Evolutionary conservation across 2,329 filamentous ascomycete genomes (phyloP), one percentile per base, ranked within the genome.

Genomic region (Camptophora hylomeconis): DNA sequence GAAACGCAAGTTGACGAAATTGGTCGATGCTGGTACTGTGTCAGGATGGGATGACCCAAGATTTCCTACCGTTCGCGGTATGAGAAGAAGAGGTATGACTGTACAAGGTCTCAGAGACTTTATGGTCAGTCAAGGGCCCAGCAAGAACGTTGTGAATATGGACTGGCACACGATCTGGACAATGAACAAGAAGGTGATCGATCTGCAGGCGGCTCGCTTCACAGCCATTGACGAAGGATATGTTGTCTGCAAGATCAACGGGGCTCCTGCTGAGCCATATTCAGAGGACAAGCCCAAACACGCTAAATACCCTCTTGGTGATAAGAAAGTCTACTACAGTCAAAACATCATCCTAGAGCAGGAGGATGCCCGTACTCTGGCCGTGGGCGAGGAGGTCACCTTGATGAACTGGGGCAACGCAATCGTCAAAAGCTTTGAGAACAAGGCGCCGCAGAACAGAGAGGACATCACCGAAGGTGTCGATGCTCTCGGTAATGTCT

Each of bases 181-280:
- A 16, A 54, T 56, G 27, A 87, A 87, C 65, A 86, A 82, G 61
- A 81, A 82, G 57, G 72, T 79, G 47, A 82, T 87, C 37, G 80
- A 87, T 51, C 79, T 80, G n/a, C 33, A 41, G 17, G 46, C 45
- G 8, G 41, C 45, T 2, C 39, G 49, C 24, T 46, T 49, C 34
- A 51, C 48, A 15, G 48, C 47, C 5, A 42, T 53, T 22, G 44
- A 46, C 24, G 36, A 41, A 13, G 42, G 42, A 14, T 37, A 40
- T 17, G 46, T 52, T 9, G 33, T 37, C 7, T 45, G 40, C 33
- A 49, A 36, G 16, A 37, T 92, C 26, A 72, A 62, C 26, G 80
- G 80, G 22, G 66, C 71, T 3, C 75, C 72, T 2, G 63, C 69
- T 14, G 61, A 63, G 31, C 38, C 41, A 9, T 42, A 40, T 20